A percentile compares a stretch with the other conserved stretches of the same genome.
These are phyloP conservation scores for Diversispora eburnea DNA, from an alignment of 192 early-diverging fungal genomes.

Conservation along the genomic window DNA sequence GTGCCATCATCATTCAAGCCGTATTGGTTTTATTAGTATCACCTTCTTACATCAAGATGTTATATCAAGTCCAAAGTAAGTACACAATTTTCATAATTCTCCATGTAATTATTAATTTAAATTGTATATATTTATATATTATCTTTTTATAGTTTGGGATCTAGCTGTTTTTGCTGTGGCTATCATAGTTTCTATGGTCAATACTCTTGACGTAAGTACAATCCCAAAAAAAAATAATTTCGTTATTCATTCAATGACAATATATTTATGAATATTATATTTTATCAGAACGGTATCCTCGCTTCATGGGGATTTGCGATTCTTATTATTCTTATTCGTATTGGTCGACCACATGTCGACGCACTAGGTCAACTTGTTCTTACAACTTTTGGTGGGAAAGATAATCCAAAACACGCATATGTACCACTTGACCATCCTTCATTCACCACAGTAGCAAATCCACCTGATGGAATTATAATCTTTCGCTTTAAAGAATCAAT, in stretches of 20 bases:
- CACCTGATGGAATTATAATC: conserved; percentile 62
- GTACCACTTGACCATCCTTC: background rate
- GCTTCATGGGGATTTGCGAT: conserved; percentile 67
- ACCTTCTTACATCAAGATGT: background rate
- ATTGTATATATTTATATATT: background rate
- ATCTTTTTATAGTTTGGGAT: conserved; percentile 38
- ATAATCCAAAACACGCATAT: background rate
- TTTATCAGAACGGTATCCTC: conserved; percentile 78
- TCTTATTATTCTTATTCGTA: conserved; percentile 70
- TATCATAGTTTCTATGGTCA: conserved; percentile 59
- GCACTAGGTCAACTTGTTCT: conserved; percentile 43
- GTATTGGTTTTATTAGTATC: conserved; percentile 39
- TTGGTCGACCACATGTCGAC: conserved; percentile 62
- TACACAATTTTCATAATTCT: background rate
- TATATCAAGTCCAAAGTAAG: background rate
- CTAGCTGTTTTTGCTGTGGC: conserved; percentile 49
- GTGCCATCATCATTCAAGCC: conserved; percentile 79
- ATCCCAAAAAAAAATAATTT: background rate
- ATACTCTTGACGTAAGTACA: conserved; percentile 51
- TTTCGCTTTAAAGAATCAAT: conserved; percentile 62
- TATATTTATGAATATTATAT: conserved; percentile 28
- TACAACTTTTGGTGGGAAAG: conserved; percentile 10
- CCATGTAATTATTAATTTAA: background rate
- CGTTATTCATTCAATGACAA: background rate
- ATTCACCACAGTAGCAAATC: conserved; percentile 25